Conservation (phyloP, 2,329 filamentous ascomycete species). For the Emydomyces testavorans region DNA sequence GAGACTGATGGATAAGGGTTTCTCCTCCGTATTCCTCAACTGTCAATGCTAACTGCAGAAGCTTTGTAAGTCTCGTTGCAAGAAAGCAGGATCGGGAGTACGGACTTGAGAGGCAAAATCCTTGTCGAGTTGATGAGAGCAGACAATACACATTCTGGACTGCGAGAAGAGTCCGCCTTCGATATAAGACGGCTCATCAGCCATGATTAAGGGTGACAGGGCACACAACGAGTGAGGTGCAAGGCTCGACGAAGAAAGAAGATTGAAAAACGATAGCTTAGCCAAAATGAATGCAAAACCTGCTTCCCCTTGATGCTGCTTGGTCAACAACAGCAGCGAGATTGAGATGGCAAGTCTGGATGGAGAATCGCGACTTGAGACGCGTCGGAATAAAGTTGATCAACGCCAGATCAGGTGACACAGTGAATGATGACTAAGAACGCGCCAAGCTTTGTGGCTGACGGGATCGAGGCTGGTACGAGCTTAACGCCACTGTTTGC, state of each 20-base stretch:
- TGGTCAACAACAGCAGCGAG: no score
- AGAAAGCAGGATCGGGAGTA: background rate
- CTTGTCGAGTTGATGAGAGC: conserved; percentile 31
- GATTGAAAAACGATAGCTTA: background rate
- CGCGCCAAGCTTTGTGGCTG: no score
- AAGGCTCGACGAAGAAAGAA: background rate
- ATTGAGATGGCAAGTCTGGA: no score
- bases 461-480: no score
- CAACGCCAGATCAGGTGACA: conserved; percentile 1
- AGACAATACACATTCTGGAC: conserved; percentile 38
- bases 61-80: background rate
- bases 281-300: background rate
- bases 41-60: conserved; percentile 23
- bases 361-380: no score
- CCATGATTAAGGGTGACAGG: conserved; percentile 18
- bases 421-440: background rate
- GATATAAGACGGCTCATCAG: conserved; percentile 17
- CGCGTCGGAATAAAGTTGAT: background rate
- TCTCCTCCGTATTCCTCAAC: conserved; percentile 42
- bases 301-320: background rate
- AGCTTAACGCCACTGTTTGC: no score
- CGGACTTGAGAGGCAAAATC: conserved; percentile 34
- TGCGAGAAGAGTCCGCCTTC: conserved; percentile 34
- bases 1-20: conserved; percentile 33
- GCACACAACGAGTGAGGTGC: background rate